Percentiles rank a stretch among this genome's conserved stretches.
phyloP scores from a whole-genome alignment of 768 basidiomycete genomes.

The Mycena venus region DNA sequence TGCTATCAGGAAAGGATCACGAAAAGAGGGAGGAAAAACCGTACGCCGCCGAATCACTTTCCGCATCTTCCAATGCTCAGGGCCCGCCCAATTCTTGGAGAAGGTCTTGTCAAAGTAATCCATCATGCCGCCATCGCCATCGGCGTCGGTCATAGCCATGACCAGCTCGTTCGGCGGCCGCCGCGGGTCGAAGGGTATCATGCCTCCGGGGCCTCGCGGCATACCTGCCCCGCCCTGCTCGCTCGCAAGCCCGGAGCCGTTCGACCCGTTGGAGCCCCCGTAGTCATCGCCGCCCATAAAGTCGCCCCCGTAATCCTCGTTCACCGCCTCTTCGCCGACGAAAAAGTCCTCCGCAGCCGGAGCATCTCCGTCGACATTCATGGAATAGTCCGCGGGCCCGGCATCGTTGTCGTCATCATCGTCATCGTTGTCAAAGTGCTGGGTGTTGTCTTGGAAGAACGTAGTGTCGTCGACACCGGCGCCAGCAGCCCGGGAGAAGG shows the following conservation, averaged over 20 bases:
- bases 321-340: constrained; percentile 69
- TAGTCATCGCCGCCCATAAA: constrained; percentile 60
- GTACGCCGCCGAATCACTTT: constrained; percentile 85
- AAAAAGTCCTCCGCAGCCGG: constrained; percentile 73
- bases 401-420: constrained; percentile 59
- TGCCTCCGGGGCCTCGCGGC: constrained; percentile 58
- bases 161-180: constrained; percentile 82
- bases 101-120: constrained; percentile 93
- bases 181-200: constrained; percentile 89
- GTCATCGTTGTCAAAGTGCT: constrained; percentile 51
- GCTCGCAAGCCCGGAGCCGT: constrained; percentile 59
- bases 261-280: constrained; percentile 56
- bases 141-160: constrained; percentile 84
- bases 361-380: constrained; percentile 57
- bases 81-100: constrained; percentile 97
- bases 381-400: constrained; percentile 49
- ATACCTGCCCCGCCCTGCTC: constrained; percentile 49
- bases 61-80: constrained; percentile 97
- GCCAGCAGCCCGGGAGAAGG: constrained; percentile 80
- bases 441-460: constrained; percentile 70
- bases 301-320: constrained; percentile 59
- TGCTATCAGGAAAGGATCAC: constrained; percentile 22
- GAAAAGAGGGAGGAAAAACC: constrained; percentile 40
- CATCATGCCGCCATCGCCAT: constrained; percentile 69
- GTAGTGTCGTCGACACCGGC: constrained; percentile 72